Conservation (phyloP, 352 stramenopile genomes). For the Pythium brassicae region DNA sequence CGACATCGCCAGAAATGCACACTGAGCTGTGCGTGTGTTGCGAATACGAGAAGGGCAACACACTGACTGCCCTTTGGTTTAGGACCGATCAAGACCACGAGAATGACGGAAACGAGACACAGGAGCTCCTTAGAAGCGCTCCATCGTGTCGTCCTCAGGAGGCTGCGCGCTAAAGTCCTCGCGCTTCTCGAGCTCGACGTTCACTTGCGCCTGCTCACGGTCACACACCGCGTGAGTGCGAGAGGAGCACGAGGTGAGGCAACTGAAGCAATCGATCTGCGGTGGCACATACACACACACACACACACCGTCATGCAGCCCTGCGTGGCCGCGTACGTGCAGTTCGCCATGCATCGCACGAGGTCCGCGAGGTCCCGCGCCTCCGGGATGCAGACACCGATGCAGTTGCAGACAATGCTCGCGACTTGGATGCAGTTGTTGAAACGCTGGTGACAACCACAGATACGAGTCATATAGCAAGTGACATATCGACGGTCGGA, state of each 20-base stretch:
- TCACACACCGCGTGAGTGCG: background rate
- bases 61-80: too few relatives aligned
- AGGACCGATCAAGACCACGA: background rate
- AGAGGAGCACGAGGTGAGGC: background rate
- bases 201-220: slow-evolving; percentile 66
- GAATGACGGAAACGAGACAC: background rate
- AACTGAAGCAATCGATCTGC: background rate
- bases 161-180: slow-evolving; percentile 40
- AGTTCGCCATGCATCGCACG: slow-evolving; percentile 86
- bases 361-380: slow-evolving; percentile 68
- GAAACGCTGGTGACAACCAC: slow-evolving; percentile 48
- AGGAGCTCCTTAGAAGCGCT: slow-evolving; percentile 38
- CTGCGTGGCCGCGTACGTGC: slow-evolving; percentile 88
- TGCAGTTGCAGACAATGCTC: slow-evolving; percentile 68
- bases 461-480: background rate
- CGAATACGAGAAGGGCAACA: too few relatives aligned
- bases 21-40: too few relatives aligned
- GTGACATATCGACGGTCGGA: background rate
- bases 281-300: background rate
- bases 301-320: slow-evolving; percentile 88
- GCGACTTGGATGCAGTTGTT: slow-evolving; percentile 91
- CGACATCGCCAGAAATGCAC: background rate
- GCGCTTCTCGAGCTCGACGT: slow-evolving; percentile 89
- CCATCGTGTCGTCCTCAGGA: slow-evolving; percentile 53
- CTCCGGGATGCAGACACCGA: slow-evolving; percentile 73